Conservation (phyloP, 2,329 filamentous ascomycete genomes). For the Metarhizium sp. region DNA sequence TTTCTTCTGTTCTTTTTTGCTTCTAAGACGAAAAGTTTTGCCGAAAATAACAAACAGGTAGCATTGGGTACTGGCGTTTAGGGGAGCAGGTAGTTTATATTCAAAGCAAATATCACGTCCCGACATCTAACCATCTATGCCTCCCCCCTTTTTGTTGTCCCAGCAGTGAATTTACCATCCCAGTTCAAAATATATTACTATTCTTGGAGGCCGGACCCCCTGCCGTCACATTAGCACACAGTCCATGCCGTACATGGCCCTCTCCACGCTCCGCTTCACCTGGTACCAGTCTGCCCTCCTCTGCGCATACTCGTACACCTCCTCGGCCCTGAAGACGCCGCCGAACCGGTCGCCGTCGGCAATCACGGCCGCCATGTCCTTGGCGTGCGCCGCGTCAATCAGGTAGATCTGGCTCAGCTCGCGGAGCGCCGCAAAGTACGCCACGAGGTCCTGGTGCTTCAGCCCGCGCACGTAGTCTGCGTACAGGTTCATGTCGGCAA, state of each 20-base stretch:
- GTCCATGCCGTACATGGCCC: slow-evolving; percentile 93
- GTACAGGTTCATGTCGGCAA: slow-evolving; percentile 95
- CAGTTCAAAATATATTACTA: no score
- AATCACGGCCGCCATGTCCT: slow-evolving; percentile 91
- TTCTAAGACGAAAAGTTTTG: no score
- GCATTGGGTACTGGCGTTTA: background rate
- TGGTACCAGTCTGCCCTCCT: slow-evolving; percentile 90
- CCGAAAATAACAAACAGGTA: background rate
- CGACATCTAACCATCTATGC: background rate
- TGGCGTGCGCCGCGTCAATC: slow-evolving; percentile 74
- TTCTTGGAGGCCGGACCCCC: no score
- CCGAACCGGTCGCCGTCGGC: slow-evolving; percentile 84
- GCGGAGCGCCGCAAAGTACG: slow-evolving; percentile 85
- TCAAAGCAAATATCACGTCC: background rate
- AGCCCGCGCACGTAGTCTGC: slow-evolving; percentile 75
- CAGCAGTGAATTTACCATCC: no score
- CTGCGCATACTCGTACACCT: slow-evolving; percentile 96
- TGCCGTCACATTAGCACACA: slow-evolving; percentile 79
- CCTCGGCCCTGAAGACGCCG: slow-evolving; percentile 88
- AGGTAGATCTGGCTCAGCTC: slow-evolving; percentile 94
- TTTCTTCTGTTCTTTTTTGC: no score
- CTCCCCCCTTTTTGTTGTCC: no score
- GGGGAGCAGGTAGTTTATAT: background rate
- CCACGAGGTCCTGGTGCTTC: slow-evolving; percentile 71
- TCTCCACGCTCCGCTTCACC: slow-evolving; percentile 80